phyloP scores from a whole-genome alignment of 2,329 filamentous ascomycete species.

The Fusarium verticillioides region DNA sequence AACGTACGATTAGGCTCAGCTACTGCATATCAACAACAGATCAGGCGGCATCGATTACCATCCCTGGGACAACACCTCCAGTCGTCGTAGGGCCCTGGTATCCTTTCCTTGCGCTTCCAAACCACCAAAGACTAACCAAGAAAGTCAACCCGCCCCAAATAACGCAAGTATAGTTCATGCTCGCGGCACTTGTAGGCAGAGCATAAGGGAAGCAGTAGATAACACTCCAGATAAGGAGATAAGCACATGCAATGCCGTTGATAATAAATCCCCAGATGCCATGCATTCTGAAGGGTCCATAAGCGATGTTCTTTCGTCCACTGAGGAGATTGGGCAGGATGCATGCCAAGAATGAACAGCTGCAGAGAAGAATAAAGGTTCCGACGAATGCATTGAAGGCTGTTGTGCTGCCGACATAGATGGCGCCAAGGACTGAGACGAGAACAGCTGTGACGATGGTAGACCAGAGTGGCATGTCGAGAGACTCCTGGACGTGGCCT shows the following conservation, averaged over 20 bases:
- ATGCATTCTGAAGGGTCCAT: slow-evolving; percentile 69
- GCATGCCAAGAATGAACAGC: slow-evolving; percentile 65
- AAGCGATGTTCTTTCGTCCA: slow-evolving; percentile 50
- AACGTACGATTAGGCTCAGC: not conserved
- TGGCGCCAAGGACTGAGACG: slow-evolving; percentile 66
- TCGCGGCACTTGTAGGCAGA: slow-evolving; percentile 56
- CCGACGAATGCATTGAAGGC: slow-evolving; percentile 76
- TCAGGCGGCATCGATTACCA: slow-evolving; percentile 35
- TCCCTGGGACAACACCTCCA: slow-evolving; percentile 34
- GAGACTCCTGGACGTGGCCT: slow-evolving; percentile 44
- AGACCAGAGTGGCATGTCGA: slow-evolving; percentile 56
- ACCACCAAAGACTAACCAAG: slow-evolving; percentile 56
- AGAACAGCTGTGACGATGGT: slow-evolving; percentile 59
- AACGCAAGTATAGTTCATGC: slow-evolving; percentile 64
- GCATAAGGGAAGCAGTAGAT: slow-evolving; percentile 71
- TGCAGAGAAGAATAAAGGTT: slow-evolving; percentile 53
- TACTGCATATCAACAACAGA: not conserved
- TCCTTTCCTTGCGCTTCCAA: slow-evolving; percentile 46
- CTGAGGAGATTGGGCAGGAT: slow-evolving; percentile 68
- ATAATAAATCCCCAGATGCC: slow-evolving; percentile 60
- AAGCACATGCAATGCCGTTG: slow-evolving; percentile 63
- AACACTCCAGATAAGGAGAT: slow-evolving; percentile 70
- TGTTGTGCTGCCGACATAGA: slow-evolving; percentile 73
- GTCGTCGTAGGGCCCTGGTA: slow-evolving; percentile 41
- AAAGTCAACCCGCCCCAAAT: slow-evolving; percentile 57